Evolutionary conservation across 1,284 basidiomycete species (phyloP).

Genomic region (Stygiomarasmius scandens): DNA sequence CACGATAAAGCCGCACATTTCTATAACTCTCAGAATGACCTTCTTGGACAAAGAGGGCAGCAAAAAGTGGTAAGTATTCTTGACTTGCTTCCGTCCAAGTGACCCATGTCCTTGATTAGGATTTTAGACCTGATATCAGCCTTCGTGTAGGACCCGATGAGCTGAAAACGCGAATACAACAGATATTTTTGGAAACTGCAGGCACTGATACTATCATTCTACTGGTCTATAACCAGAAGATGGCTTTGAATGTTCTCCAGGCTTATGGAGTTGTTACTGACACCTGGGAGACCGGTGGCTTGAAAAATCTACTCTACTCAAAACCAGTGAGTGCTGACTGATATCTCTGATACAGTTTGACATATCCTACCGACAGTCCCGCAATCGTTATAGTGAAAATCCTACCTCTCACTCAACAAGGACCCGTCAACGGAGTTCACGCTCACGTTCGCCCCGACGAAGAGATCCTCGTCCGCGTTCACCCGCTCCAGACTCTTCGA

Average conservation of each 20-base stretch:
- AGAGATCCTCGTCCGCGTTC: neutral
- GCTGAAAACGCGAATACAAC: neutral
- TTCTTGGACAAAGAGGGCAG: neutral
- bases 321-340: neutral
- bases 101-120: neutral
- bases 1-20: neutral
- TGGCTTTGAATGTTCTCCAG: neutral
- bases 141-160: neutral
- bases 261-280: neutral
- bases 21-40: neutral
- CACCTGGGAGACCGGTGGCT: neutral
- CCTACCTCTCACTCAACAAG: neutral
- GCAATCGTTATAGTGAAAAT: neutral
- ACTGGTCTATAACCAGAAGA: neutral
- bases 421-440: neutral
- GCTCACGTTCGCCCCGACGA: neutral
- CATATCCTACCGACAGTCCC: neutral
- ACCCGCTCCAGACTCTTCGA: neutral
- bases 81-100: neutral
- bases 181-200: neutral
- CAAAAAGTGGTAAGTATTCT: neutral
- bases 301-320: neutral
- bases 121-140: neutral
- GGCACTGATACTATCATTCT: neutral
- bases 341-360: neutral